A percentile compares a stretch with the other conserved stretches of the same genome.
phyloP scores from a whole-genome alignment of 805 yeast genomes.

The Groenewaldozyma tartarivorans region DNA sequence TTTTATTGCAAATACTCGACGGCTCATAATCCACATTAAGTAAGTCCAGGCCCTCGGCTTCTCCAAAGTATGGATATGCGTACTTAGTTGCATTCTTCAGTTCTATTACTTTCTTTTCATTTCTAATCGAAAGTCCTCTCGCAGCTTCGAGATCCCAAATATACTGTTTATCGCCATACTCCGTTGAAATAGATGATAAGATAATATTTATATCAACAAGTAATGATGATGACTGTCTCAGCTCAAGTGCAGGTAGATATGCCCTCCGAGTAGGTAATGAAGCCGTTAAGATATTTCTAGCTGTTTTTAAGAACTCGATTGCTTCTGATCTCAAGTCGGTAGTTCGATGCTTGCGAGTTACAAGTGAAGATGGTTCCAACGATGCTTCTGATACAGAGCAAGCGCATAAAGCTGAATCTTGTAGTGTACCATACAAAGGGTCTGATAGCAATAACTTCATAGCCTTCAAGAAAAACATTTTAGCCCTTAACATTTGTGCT shows the following conservation, averaged over 20 bases:
- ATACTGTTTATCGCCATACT: constrained; percentile 1
- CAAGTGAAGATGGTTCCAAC: constrained; percentile 1
- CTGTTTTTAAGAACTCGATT: constrained; percentile 1
- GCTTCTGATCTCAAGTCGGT: constrained; percentile 4
- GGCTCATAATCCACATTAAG: background rate
- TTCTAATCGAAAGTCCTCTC: constrained; percentile 1
- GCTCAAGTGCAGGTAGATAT: constrained; percentile 12
- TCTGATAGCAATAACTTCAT: constrained; percentile 25
- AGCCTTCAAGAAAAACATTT: constrained; percentile 12
- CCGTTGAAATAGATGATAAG: constrained; percentile 8
- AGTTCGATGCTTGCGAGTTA: constrained; percentile 4
- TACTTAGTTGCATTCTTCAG: too few relatives aligned
- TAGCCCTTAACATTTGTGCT: background rate
- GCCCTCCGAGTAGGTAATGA: background rate
- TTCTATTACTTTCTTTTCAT: too few relatives aligned
- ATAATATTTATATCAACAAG: constrained; percentile 9
- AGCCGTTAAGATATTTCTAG: constrained; percentile 5
- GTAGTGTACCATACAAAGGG: constrained; percentile 40
- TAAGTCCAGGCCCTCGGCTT: background rate
- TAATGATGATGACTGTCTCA: constrained; percentile 8
- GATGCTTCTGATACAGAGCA: constrained; percentile 28
- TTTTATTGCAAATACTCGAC: too few relatives aligned
- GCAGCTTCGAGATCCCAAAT: background rate
- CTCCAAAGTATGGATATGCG: background rate
- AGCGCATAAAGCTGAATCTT: constrained; percentile 41